phyloP scores from a whole-genome alignment of 257 asterid species.

The Eucommia ulmoides region DNA sequence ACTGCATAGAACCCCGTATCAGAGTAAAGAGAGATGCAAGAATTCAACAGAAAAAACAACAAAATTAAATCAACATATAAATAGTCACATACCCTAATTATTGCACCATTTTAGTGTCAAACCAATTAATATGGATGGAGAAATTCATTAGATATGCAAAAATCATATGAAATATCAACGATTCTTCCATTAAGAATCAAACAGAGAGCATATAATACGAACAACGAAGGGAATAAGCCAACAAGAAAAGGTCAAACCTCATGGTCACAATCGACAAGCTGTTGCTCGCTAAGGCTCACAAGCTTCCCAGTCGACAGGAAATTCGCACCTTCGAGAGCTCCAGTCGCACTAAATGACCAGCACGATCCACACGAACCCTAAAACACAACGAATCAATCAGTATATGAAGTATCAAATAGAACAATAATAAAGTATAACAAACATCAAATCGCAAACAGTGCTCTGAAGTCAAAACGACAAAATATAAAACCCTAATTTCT shows the following conservation, averaged over 20 bases:
- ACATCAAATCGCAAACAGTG: not conserved
- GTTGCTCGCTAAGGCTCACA: slow-evolving; percentile 87
- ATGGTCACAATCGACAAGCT: slow-evolving; percentile 89
- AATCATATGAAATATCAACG: not conserved
- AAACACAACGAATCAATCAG: too few relatives aligned
- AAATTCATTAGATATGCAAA: not conserved
- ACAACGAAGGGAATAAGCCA: not conserved
- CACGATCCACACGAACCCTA: not conserved
- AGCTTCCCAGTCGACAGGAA: slow-evolving; percentile 72
- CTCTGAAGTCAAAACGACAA: not conserved
- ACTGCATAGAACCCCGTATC: too few relatives aligned
- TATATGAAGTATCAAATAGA: too few relatives aligned
- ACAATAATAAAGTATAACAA: too few relatives aligned
- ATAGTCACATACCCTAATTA: not conserved
- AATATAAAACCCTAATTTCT: not conserved
- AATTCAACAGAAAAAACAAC: too few relatives aligned
- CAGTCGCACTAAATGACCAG: slow-evolving; percentile 87
- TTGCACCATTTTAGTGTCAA: not conserved
- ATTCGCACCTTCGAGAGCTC: slow-evolving; percentile 88
- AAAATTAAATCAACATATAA: not conserved
- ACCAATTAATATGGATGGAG: too few relatives aligned
- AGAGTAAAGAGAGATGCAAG: too few relatives aligned
- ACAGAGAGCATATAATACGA: too few relatives aligned
- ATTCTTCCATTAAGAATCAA: not conserved
- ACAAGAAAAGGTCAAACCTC: slow-evolving; percentile 33